Evolutionary conservation across 2,329 filamentous ascomycete genomes (phyloP), one percentile per base, ranked within the genome.

Genomic region (Trichoderma sp.): DNA sequence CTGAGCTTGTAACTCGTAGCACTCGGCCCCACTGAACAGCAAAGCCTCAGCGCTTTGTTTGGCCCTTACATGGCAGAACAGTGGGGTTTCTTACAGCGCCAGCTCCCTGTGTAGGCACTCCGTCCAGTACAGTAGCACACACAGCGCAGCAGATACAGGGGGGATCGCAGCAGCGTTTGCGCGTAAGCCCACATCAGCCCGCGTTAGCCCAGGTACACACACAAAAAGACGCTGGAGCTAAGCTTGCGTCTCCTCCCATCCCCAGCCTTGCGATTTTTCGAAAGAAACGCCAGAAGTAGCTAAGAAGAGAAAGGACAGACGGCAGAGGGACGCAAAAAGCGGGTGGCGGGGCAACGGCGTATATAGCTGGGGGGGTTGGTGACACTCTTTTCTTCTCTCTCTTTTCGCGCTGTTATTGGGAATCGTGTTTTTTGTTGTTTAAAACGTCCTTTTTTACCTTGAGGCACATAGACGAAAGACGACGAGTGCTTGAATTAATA

Each of bases 331-430:
- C n/a, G n/a, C 39, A 75, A 78, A 80, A 81, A 77, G 71, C 73
- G 71, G 81, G 82, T 86, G 84, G 84, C 84, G 81, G 84, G 84
- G 83, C 84, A 85, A 85, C 84, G 77, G 77, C 64, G 73, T 83
- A 83, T 83, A 83, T 79, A 73, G 73, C 67, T 72, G 36, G 57
- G 57, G 36, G 53, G 20, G 66, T 15, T n/a, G 39, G 39, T 17
- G 39, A 17, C 7, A 43, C 39, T n/a, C 15, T 43, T 43, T 43
- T n/a, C 15, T 17, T 43, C 15, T 4, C 17, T 43, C 28, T 12
- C 39, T 34, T 58, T 59, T 30, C 39, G 57, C 28, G 53, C 34
- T 66, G 28, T 47, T 47, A 5, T 6, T 43, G 47, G 20, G 20
- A 53, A 13, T 53, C 20, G 47, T 26, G n/a, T 28, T 30, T 34